Evolutionary conservation across 1,139 yeast species (phyloP).

Genomic region (Petasospora rhodanensis): DNA sequence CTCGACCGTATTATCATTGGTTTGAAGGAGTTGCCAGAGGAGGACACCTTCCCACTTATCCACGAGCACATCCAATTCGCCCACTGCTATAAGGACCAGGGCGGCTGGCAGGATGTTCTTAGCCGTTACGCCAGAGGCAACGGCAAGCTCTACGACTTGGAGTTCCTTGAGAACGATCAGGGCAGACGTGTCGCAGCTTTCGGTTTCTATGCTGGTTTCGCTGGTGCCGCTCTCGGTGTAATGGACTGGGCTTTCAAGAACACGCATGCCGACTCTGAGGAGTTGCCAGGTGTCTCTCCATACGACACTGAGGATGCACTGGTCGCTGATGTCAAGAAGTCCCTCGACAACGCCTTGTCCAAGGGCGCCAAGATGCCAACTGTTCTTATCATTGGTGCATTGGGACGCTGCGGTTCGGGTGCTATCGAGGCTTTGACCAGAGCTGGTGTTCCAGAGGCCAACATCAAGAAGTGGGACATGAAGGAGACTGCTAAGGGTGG

Average conservation of each 20-base stretch:
- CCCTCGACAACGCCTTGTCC: slow-evolving; percentile 56
- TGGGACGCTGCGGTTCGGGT: slow-evolving; percentile 99
- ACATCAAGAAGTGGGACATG: slow-evolving; percentile 92
- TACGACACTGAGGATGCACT: slow-evolving; percentile 76
- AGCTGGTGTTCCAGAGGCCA: slow-evolving; percentile 83
- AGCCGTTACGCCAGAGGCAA: slow-evolving; percentile 86
- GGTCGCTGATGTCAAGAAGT: slow-evolving; percentile 62
- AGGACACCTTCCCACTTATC: slow-evolving; percentile 81
- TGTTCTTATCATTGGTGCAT: slow-evolving; percentile 89
- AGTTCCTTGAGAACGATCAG: slow-evolving; percentile 86
- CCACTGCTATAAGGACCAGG: slow-evolving; percentile 97
- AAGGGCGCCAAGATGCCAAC: slow-evolving; percentile 68
- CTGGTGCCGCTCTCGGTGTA: slow-evolving; percentile 96
- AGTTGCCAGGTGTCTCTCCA: slow-evolving; percentile 74
- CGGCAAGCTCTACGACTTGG: slow-evolving; percentile 88
- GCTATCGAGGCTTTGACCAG: slow-evolving; percentile 79
- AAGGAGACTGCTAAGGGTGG: slow-evolving; percentile 96
- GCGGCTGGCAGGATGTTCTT: slow-evolving; percentile 92
- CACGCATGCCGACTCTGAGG: slow-evolving; percentile 57
- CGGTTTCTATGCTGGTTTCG: slow-evolving; percentile 98
- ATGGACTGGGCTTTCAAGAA: slow-evolving; percentile 94
- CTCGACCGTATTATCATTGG: slow-evolving; percentile 86
- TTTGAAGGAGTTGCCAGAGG: slow-evolving; percentile 90
- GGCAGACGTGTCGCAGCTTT: slow-evolving; percentile 99
- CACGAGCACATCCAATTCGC: slow-evolving; percentile 98